phyloP scores from a whole-genome alignment of 306 rosid species.

The Arachis hypogaea region DNA sequence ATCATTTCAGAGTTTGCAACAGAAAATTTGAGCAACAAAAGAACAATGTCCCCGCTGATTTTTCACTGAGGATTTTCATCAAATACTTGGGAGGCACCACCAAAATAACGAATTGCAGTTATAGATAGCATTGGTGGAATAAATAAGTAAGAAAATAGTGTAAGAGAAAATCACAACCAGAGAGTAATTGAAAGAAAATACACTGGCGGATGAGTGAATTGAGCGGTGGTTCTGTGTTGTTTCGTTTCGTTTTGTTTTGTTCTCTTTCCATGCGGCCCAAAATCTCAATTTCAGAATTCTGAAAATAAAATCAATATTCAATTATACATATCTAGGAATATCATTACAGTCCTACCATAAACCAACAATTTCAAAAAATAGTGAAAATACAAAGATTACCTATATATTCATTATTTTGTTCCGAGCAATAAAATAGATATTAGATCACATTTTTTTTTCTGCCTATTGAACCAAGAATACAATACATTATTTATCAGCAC shows the following conservation, averaged over 20 bases:
- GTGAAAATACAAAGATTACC: too few species aligned
- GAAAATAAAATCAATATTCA: too few species aligned
- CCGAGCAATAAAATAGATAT: conserved; percentile 14
- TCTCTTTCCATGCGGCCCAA: too few species aligned
- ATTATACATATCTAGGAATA: too few species aligned
- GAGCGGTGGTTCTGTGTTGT: too few species aligned
- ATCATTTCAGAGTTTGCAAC: conserved; percentile 24
- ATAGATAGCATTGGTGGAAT: background rate
- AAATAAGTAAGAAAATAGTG: background rate
- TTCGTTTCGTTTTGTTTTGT: too few species aligned
- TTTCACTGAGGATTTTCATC: conserved; percentile 41
- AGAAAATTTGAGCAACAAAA: conserved; percentile 6
- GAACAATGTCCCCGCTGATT: conserved; percentile 25
- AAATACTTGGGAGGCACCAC: conserved; percentile 33
- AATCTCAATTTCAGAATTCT: too few species aligned
- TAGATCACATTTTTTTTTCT: conserved; percentile 14
- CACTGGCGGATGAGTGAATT: too few species aligned
- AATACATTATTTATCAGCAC: background rate
- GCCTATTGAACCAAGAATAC: conserved; percentile 20
- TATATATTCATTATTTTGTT: background rate
- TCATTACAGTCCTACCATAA: too few species aligned
- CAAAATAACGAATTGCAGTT: background rate
- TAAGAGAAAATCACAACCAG: too few species aligned
- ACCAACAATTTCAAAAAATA: too few species aligned
- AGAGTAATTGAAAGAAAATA: too few species aligned